phyloP scores from a whole-genome alignment of 305 asterid genomes.

The Stenogyne calaminthoides region DNA sequence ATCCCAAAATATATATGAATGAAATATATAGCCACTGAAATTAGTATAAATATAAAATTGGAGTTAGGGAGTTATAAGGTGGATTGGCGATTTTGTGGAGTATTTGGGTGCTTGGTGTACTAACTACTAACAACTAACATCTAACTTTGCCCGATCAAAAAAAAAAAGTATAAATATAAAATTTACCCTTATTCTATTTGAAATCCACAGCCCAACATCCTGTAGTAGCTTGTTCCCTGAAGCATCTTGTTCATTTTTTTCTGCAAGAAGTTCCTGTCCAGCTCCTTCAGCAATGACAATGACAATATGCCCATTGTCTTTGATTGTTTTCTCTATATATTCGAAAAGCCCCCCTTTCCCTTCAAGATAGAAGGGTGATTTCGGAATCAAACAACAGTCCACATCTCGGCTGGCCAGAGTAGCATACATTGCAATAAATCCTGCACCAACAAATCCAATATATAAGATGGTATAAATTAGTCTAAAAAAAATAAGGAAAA shows the following conservation, averaged over 20 bases:
- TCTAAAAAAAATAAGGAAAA: no score
- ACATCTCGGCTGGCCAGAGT: constrained; percentile 86
- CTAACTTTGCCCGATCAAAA: no score
- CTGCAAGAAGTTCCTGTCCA: constrained; percentile 72
- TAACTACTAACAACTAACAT: no score
- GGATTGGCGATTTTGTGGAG: no score
- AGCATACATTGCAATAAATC: constrained; percentile 81
- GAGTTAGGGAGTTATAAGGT: no score
- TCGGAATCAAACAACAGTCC: constrained; percentile 81
- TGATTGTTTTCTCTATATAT: no score
- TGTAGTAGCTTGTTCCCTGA: constrained; percentile 80
- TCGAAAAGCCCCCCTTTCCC: no score
- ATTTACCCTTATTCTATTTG: constrained; percentile 43
- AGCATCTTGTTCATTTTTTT: constrained; percentile 66
- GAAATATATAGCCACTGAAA: no score
- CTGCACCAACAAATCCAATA: constrained; percentile 40
- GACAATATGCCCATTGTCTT: constrained; percentile 62
- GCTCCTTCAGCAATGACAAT: constrained; percentile 82
- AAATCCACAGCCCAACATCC: constrained; percentile 84
- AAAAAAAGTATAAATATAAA: no score
- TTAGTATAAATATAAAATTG: no score
- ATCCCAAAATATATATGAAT: not conserved
- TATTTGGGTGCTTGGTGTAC: no score
- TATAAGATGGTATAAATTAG: constrained; percentile 19
- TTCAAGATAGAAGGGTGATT: constrained; percentile 74